phyloP scores from a whole-genome alignment of 2,329 filamentous ascomycete species.

The Ambrosiella beaveri region DNA sequence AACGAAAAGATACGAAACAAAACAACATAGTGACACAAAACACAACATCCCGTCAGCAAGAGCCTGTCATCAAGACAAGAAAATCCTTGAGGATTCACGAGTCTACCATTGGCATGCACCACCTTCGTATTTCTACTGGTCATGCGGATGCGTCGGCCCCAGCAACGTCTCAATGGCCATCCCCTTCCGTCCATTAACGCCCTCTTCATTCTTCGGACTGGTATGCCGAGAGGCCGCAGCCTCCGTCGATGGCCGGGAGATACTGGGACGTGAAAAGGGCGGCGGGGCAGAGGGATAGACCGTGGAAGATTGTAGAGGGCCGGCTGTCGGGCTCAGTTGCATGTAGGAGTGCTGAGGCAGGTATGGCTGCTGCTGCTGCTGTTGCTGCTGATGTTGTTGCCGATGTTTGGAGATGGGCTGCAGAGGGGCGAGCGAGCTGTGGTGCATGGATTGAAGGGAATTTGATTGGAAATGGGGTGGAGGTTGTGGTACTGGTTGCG shows the following conservation, averaged over 20 bases:
- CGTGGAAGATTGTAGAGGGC: neutral
- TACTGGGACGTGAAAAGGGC: neutral
- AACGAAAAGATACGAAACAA: no score
- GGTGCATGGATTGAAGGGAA: neutral
- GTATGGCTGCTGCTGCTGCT: no score
- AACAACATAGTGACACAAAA: neutral
- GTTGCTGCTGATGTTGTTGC: neutral
- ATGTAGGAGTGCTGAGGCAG: no score
- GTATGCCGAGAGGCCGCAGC: neutral
- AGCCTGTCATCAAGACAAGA: no score
- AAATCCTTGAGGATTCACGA: neutral
- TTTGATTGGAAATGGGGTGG: no score
- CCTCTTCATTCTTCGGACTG: neutral
- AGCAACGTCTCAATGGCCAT: slow-evolving; percentile 8
- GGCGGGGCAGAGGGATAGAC: neutral
- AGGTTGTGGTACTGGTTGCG: neutral
- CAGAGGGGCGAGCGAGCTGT: neutral
- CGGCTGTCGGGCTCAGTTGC: no score
- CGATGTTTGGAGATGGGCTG: neutral
- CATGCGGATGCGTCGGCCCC: neutral
- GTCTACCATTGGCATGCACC: neutral
- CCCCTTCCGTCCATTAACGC: neutral
- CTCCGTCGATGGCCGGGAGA: neutral
- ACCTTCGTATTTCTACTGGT: neutral
- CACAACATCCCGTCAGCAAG: neutral